Base-by-base conservation (phyloP, 805 yeast genomes). In the Hanseniaspora valbyensis region DNA sequence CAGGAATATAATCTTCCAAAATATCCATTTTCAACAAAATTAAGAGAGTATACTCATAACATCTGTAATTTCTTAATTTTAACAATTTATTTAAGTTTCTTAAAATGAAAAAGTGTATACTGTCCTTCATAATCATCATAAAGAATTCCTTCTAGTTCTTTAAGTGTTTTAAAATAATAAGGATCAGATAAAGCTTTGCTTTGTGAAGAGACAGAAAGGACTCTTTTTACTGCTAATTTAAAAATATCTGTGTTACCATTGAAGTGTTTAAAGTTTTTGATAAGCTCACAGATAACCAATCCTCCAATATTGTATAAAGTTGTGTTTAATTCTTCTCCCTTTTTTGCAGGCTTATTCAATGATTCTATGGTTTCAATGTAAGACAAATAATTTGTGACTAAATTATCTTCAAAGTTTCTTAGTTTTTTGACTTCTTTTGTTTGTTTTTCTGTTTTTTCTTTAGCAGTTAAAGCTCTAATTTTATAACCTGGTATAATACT, bases 401-500 rank as follows among this genome's bases (percentile, higher is more conserved):
- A 69, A 1, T 75, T 69, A 62, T 90, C 92, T 65, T 90, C 98
- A 64, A 83, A 88, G 54, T 71, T 73, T 61, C 98, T 75, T 57
- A 83, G 64, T 59, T 74, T 77, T 16, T 84, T 81, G 30, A 92
- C 83, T 19, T 92, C 98, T 60, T 75, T 84, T 13, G 89, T 70
- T 3, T 87, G 95, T 58, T 79, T 85, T 59, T 87, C 95, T 54
- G 77, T 75, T 63, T 78, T 78, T 64, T 90, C 97, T 0, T 76
- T 66, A 16, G 87, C 96, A 2, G 87, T 73, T 48, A 92, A 70
- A 2, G 94, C 83, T 61, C 95, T 74, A 49, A 90, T 87, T 54
- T 80, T 76, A 65, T 90, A 90, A 7, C 92, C 81, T 1, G 98
- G 98, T 1, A 92, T 80, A 42, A 92, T 75, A 51, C 82, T 75